A percentile compares a stretch with the other conserved stretches of the same genome.
These are phyloP conservation scores for Vitis rotundifolia DNA, from an alignment of 164 flowering plant species.

Conservation along the genomic window DNA sequence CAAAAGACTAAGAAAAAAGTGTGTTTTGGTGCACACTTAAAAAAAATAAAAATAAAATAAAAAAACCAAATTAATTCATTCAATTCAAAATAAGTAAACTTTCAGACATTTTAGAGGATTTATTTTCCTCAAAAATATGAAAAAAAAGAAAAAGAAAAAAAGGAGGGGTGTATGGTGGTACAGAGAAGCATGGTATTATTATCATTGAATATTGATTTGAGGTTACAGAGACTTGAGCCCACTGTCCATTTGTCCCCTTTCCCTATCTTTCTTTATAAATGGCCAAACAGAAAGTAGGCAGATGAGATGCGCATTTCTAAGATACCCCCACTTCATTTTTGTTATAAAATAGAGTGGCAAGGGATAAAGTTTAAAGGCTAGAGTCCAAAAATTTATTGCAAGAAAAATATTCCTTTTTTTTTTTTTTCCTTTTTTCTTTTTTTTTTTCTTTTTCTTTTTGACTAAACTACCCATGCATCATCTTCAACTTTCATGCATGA, in stretches of 20 bases:
- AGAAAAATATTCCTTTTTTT: no score
- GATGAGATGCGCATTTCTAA: slow-evolving; percentile 12
- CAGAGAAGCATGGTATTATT: no score
- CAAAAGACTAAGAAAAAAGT: no score
- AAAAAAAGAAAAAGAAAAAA: no score
- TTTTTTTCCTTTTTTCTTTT: neutral
- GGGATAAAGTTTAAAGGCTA: neutral
- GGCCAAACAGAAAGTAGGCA: slow-evolving; percentile 7
- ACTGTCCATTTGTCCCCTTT: slow-evolving; percentile 8
- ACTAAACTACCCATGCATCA: neutral
- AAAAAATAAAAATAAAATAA: no score
- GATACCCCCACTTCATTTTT: slow-evolving; percentile 4
- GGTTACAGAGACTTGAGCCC: slow-evolving; percentile 10
- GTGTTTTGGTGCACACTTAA: no score
- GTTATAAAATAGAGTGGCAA: neutral
- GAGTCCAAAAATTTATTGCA: neutral
- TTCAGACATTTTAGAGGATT: no score
- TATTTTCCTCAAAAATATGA: no score
- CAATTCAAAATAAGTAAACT: no score
- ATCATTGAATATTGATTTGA: neutral
- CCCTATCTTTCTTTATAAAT: slow-evolving; percentile 2
- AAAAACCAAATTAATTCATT: no score
- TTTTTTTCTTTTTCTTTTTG: neutral
- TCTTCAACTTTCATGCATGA: neutral
- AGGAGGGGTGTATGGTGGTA: no score